phyloP scores from a whole-genome alignment of 2,329 filamentous ascomycete species.

The Penicillium sp. region DNA sequence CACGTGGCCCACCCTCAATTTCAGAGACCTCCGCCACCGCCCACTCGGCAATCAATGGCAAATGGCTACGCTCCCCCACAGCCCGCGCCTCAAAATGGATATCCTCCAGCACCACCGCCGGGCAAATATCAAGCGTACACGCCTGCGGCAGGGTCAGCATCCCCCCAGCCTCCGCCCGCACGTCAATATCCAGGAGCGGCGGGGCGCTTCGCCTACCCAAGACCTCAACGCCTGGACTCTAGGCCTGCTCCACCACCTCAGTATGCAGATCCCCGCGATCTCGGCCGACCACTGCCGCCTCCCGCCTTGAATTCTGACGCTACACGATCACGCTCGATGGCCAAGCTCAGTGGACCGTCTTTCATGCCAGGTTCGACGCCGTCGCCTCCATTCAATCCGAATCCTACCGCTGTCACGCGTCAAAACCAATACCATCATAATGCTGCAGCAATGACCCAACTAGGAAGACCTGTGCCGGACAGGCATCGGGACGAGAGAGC shows the following conservation, averaged over 20 bases:
- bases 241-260: slow-evolving; percentile 47
- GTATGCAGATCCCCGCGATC: slow-evolving; percentile 55
- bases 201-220: slow-evolving; percentile 63
- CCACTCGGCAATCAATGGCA: slow-evolving; percentile 38
- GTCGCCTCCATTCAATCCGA: slow-evolving; percentile 56
- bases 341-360: slow-evolving; percentile 66
- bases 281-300: slow-evolving; percentile 53
- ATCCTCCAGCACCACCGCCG: slow-evolving; percentile 34
- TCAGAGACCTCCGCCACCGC: slow-evolving; percentile 37
- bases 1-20: slow-evolving; percentile 41
- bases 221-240: slow-evolving; percentile 64
- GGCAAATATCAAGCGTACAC: slow-evolving; percentile 38
- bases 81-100: slow-evolving; percentile 32
- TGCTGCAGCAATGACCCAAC: slow-evolving; percentile 69
- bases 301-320: slow-evolving; percentile 77
- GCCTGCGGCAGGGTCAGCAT: slow-evolving; percentile 28
- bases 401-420: slow-evolving; percentile 69
- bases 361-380: slow-evolving; percentile 53
- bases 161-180: slow-evolving; percentile 52
- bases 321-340: slow-evolving; percentile 90
- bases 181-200: slow-evolving; percentile 50
- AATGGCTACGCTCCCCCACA: slow-evolving; percentile 39
- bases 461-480: slow-evolving; percentile 86
- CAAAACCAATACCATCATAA: slow-evolving; percentile 63
- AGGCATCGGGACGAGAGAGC: slow-evolving; percentile 87